Evolutionary conservation across 768 basidiomycete species (phyloP).

Genomic region (Termitomyces sp.): DNA sequence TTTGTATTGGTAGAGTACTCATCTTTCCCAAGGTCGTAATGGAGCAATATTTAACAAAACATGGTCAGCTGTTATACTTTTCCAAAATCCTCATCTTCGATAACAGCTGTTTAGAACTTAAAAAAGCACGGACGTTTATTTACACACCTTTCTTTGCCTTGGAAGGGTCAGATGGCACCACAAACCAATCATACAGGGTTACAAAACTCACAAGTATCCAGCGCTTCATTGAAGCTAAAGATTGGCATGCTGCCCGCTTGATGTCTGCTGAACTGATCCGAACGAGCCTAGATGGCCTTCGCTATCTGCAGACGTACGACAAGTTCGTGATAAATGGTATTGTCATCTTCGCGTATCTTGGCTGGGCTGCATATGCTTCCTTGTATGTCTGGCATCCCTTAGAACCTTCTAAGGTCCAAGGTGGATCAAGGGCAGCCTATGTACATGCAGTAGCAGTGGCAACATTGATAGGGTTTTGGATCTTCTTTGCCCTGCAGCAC

Average conservation of each 20-base stretch:
- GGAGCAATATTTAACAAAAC: constrained; percentile 75
- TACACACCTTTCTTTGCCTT: constrained; percentile 60
- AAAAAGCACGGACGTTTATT: constrained; percentile 47
- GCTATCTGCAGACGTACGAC: constrained; percentile 85
- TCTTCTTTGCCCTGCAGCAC: constrained; percentile 50
- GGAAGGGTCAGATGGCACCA: constrained; percentile 20
- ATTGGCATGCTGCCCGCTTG: constrained; percentile 44
- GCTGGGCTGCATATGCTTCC: constrained; percentile 73
- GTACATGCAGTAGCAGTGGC: constrained; percentile 17
- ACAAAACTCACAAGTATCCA: constrained; percentile 37
- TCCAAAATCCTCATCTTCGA: background rate
- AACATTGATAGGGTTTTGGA: constrained; percentile 34
- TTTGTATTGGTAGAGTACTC: background rate
- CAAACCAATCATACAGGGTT: constrained; percentile 27
- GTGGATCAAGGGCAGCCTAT: background rate
- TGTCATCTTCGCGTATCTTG: constrained; percentile 67
- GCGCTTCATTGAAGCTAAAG: constrained; percentile 30
- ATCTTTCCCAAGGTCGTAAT: constrained; percentile 46
- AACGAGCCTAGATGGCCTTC: constrained; percentile 52
- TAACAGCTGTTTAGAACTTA: constrained; percentile 41
- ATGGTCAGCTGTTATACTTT: constrained; percentile 41
- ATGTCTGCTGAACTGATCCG: constrained; percentile 50
- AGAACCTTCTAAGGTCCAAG: constrained; percentile 9
- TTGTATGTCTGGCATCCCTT: constrained; percentile 47
- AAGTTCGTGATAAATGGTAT: constrained; percentile 66